Evolutionary conservation across 2,329 filamentous ascomycete species (phyloP).

Genomic region (Didymella keratinophila): DNA sequence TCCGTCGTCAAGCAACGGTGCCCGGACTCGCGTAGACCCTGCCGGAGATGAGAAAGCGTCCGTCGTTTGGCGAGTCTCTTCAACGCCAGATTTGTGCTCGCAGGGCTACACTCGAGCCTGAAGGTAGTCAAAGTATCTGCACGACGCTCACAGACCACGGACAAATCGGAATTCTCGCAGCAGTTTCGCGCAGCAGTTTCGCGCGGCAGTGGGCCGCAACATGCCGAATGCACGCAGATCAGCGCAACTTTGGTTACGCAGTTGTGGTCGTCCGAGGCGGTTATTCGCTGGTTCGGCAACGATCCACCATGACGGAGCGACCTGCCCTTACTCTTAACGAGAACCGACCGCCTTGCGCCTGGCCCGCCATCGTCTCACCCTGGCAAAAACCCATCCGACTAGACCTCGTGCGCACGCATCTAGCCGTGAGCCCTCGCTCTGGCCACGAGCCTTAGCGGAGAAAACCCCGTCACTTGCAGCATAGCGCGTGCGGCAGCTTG

Average conservation of each 20-base stretch:
- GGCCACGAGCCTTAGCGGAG: slow-evolving; percentile 18
- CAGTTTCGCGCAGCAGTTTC: slow-evolving; percentile 25
- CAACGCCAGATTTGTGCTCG: background rate
- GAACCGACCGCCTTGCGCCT: slow-evolving; percentile 23
- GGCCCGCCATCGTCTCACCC: slow-evolving; percentile 26
- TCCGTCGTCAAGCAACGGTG: slow-evolving; percentile 17
- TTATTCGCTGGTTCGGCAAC: slow-evolving; percentile 23
- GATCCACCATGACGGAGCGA: slow-evolving; percentile 25
- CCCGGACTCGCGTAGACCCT: slow-evolving; percentile 15
- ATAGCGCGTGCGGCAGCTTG: slow-evolving; percentile 14
- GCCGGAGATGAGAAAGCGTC: slow-evolving; percentile 20
- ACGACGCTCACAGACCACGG: slow-evolving; percentile 7
- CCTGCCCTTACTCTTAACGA: slow-evolving; percentile 22
- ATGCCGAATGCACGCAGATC: slow-evolving; percentile 30
- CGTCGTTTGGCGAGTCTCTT: slow-evolving; percentile 3
- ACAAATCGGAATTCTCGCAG: slow-evolving; percentile 34
- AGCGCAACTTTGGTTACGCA: slow-evolving; percentile 24
- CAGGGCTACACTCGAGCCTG: background rate
- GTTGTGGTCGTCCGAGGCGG: background rate
- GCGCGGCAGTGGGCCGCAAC: slow-evolving; percentile 28
- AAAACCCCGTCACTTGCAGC: slow-evolving; percentile 6
- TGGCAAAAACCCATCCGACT: slow-evolving; percentile 17
- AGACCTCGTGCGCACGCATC: slow-evolving; percentile 30
- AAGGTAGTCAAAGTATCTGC: background rate
- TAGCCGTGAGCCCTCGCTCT: slow-evolving; percentile 28